Conservation (phyloP, 73 alveolate species). For the Strombidium stylifer region DNA sequence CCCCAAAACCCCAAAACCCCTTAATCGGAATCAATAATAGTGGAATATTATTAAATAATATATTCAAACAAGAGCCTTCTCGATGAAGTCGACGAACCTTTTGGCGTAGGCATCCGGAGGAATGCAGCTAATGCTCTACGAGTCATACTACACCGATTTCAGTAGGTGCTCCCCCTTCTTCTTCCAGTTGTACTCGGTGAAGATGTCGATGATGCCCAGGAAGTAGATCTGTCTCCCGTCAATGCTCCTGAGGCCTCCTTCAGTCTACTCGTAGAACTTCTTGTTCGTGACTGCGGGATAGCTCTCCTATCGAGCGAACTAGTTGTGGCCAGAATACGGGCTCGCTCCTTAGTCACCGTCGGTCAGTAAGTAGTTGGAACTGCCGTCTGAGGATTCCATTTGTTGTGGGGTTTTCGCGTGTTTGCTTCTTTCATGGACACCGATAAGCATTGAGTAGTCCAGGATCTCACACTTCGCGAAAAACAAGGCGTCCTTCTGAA, state of each 20-base stretch:
- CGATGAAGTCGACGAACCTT: slow-evolving; percentile 68
- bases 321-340: too few relatives aligned
- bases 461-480: slow-evolving; percentile 77
- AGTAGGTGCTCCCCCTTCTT: slow-evolving; percentile 88
- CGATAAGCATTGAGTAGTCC: slow-evolving; percentile 90
- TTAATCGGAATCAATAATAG: not conserved
- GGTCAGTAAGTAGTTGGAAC: too few relatives aligned
- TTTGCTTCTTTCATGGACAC: slow-evolving; percentile 64
- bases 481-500: slow-evolving; percentile 84
- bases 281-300: too few relatives aligned
- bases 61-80: slow-evolving; percentile 34
- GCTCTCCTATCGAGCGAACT: too few relatives aligned
- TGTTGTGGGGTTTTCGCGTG: too few relatives aligned
- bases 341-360: too few relatives aligned
- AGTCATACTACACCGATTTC: slow-evolving; percentile 73
- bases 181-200: slow-evolving; percentile 75
- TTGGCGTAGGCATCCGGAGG: slow-evolving; percentile 75
- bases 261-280: too few relatives aligned
- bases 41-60: not conserved
- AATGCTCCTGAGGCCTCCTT: slow-evolving; percentile 40
- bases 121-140: slow-evolving; percentile 67
- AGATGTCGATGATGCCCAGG: slow-evolving; percentile 82
- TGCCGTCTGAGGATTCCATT: slow-evolving; percentile 6
- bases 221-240: slow-evolving; percentile 45
- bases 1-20: too few relatives aligned